A percentile compares a stretch with the other conserved stretches of the same genome.
Conservation (phyloP, 768 basidiomycete genomes). For the Phanerochaete carnosa region DNA sequence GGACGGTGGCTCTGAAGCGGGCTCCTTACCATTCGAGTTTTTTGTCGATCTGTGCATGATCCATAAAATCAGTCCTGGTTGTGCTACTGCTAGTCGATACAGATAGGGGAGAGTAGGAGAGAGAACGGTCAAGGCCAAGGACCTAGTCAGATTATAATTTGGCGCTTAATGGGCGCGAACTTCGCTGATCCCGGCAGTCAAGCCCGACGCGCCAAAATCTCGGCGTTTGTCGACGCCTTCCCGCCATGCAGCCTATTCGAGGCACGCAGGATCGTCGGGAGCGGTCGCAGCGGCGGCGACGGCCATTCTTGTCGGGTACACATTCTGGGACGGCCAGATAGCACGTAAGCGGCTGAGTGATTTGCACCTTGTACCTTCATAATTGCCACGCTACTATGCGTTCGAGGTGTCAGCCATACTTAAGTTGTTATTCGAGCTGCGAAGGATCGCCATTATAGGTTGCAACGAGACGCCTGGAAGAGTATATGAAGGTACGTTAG, state of each 20-base stretch:
- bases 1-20: neutral
- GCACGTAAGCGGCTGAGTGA: no score
- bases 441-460: no score
- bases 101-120: neutral
- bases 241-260: neutral
- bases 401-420: no score
- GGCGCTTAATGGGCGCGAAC: neutral
- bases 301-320: no score
- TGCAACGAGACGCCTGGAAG: no score
- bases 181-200: neutral
- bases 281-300: neutral
- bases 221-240: neutral
- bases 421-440: no score
- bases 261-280: neutral
- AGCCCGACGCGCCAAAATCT: neutral
- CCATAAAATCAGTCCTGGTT: neutral
- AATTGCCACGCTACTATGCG: no score
- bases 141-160: neutral
- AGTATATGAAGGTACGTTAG: no score
- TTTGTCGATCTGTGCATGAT: neutral
- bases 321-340: no score
- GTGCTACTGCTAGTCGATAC: neutral
- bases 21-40: neutral
- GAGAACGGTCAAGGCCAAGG: neutral
- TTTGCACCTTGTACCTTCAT: no score